Conservation (phyloP, 148 eudicot genomes). For the Camellia sinensis region DNA sequence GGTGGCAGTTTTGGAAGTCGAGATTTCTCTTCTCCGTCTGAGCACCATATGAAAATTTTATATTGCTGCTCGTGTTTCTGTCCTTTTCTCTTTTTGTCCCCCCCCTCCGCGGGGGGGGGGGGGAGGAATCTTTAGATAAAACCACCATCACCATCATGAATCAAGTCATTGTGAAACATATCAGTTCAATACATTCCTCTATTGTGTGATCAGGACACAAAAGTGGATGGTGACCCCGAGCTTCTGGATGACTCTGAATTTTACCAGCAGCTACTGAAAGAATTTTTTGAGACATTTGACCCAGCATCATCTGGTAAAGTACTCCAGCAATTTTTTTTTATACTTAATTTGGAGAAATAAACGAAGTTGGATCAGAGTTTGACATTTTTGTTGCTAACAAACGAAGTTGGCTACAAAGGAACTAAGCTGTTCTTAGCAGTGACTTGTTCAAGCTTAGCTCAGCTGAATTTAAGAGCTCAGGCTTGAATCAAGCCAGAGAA, state of each 20-base stretch:
- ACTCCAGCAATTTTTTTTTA: neutral
- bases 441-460: too few relatives aligned
- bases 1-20: too few relatives aligned
- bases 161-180: neutral
- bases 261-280: slow-evolving; percentile 81
- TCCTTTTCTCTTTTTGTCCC: too few relatives aligned
- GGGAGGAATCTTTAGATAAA: too few relatives aligned
- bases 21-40: too few relatives aligned
- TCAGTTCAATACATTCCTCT: neutral
- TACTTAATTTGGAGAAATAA: neutral
- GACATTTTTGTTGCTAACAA: neutral
- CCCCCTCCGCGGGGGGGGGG: too few relatives aligned
- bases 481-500: too few relatives aligned
- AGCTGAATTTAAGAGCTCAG: too few relatives aligned
- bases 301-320: slow-evolving; percentile 64
- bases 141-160: neutral
- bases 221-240: slow-evolving; percentile 78
- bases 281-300: slow-evolving; percentile 77
- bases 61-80: too few relatives aligned
- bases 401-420: neutral
- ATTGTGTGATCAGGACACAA: slow-evolving; percentile 30
- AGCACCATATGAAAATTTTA: neutral
- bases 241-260: slow-evolving; percentile 83
- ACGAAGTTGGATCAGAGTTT: neutral
- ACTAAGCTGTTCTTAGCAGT: neutral